phyloP scores from a whole-genome alignment of 306 rosid genomes.

The Ormosia semicastrata region DNA sequence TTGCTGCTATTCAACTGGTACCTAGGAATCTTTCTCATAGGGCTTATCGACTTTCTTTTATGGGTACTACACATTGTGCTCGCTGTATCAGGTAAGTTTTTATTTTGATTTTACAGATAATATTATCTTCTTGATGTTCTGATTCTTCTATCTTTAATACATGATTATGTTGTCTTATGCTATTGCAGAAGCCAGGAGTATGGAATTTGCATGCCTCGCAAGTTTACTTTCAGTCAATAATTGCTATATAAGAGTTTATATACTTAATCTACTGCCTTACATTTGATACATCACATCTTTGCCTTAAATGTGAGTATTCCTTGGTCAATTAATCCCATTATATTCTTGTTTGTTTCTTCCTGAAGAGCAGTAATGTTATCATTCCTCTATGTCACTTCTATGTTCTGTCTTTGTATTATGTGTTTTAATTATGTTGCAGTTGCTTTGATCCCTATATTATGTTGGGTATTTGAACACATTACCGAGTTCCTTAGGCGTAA shows the following conservation, averaged over 20 bases:
- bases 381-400: background rate
- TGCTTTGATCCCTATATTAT: slow-evolving; percentile 85
- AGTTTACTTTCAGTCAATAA: slow-evolving; percentile 74
- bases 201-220: slow-evolving; percentile 92
- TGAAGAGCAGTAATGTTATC: background rate
- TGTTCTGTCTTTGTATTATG: slow-evolving; percentile 18
- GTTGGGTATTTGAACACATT: slow-evolving; percentile 78
- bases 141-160: slow-evolving; percentile 10
- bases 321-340: slow-evolving; percentile 2
- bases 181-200: slow-evolving; percentile 81
- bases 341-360: background rate
- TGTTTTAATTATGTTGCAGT: slow-evolving; percentile 57
- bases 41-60: slow-evolving; percentile 84
- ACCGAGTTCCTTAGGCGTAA: slow-evolving; percentile 93
- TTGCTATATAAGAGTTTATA: slow-evolving; percentile 80
- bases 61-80: slow-evolving; percentile 89
- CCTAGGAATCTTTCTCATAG: too few species aligned
- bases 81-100: slow-evolving; percentile 66
- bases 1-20: too few species aligned
- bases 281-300: slow-evolving; percentile 75
- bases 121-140: background rate
- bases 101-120: background rate
- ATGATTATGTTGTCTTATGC: background rate
- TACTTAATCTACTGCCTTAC: slow-evolving; percentile 77
- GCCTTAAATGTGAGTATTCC: slow-evolving; percentile 74